Percentiles rank a stretch among this genome's conserved stretches.
These are phyloP conservation scores for Salvia miltiorrhiza DNA, from an alignment of 257 asterid species.

Conservation along the genomic window DNA sequence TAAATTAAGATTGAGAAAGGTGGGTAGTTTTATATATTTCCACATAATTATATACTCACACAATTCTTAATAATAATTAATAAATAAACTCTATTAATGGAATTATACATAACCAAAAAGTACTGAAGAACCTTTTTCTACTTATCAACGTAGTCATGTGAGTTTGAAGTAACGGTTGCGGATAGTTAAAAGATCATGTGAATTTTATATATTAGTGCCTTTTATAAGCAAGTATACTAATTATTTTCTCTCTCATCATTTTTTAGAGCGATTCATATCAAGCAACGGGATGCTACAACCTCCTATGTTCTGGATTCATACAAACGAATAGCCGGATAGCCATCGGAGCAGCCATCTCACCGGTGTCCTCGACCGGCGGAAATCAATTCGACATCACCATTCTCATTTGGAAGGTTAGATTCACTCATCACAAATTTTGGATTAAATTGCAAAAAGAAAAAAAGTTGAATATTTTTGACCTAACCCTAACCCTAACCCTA, in stretches of 20 bases:
- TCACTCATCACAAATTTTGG: too few relatives aligned
- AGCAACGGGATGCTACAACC: constrained; percentile 93
- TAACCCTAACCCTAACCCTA: too few relatives aligned
- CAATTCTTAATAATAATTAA: too few relatives aligned
- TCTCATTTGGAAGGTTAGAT: constrained; percentile 83
- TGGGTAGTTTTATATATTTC: too few relatives aligned
- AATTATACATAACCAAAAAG: not conserved
- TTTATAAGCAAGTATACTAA: not conserved
- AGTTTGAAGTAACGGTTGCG: too few relatives aligned
- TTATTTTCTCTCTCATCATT: not conserved
- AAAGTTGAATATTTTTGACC: not conserved
- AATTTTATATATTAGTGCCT: not conserved
- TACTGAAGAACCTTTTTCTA: not conserved
- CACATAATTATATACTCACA: too few relatives aligned
- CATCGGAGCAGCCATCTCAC: constrained; percentile 91
- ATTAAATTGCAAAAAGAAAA: not conserved
- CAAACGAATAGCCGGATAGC: constrained; percentile 82
- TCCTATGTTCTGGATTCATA: constrained; percentile 79
- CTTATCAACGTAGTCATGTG: not conserved
- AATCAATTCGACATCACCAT: constrained; percentile 76
- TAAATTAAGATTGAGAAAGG: too few relatives aligned
- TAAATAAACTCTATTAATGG: not conserved
- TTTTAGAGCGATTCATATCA: constrained; percentile 80
- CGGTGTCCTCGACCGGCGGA: constrained; percentile 47
- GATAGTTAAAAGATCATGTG: not conserved